Evolutionary conservation across 176 grass and related monocot species (phyloP).

Genomic region (Oryza punctata): DNA sequence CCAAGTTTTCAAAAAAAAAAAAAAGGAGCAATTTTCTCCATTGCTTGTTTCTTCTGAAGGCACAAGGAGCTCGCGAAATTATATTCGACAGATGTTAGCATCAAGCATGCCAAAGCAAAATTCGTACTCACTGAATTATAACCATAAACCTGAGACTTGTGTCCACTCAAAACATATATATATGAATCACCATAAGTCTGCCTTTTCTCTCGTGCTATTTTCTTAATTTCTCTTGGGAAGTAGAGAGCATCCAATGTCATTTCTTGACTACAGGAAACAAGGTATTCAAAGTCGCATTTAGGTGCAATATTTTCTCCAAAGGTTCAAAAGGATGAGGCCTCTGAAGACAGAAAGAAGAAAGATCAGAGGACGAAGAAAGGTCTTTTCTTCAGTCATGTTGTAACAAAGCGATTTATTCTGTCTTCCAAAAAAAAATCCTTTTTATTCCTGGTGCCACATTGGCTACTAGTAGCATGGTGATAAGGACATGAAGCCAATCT

Average conservation of each 20-base stretch:
- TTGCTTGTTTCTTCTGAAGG: background rate
- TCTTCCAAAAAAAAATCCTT: background rate
- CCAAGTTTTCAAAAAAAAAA: no score
- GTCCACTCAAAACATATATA: background rate
- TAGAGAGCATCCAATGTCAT: background rate
- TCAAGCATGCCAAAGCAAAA: conserved; percentile 10
- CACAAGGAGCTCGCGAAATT: background rate
- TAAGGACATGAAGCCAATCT: conserved; percentile 11
- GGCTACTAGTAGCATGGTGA: background rate
- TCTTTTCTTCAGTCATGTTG: background rate
- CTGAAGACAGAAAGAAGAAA: conserved; percentile 30
- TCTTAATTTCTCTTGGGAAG: background rate
- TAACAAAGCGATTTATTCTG: background rate
- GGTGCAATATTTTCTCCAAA: conserved; percentile 32
- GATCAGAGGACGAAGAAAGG: background rate
- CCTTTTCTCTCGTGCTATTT: background rate
- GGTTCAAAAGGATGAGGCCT: conserved; percentile 38
- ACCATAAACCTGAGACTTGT: background rate
- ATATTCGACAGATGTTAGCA: background rate
- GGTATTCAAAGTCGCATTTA: conserved; percentile 34
- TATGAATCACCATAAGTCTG: background rate
- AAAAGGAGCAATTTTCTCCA: background rate
- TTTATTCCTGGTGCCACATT: background rate
- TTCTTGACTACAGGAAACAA: conserved; percentile 24
- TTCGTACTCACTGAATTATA: background rate